phyloP scores from a whole-genome alignment of 495 filamentous ascomycete species.

The Rhizodiscina lignyota region DNA sequence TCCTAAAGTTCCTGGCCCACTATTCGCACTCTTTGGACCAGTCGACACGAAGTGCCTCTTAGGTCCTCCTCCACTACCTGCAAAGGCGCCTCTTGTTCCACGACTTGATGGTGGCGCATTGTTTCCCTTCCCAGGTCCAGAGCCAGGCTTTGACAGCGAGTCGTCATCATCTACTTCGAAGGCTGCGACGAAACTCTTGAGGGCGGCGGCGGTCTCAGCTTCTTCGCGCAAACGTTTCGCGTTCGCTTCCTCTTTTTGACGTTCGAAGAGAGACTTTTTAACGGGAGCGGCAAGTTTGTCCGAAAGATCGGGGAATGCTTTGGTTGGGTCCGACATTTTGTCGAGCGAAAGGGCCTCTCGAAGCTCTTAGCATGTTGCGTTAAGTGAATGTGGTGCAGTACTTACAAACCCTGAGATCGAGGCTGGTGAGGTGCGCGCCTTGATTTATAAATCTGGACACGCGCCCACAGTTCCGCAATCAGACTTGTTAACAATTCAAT shows the following conservation, averaged over 20 bases:
- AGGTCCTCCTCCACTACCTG: conserved; percentile 10
- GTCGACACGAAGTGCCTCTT: conserved; percentile 8
- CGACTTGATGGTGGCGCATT: conserved; percentile 29
- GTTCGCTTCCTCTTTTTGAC: conserved; percentile 82
- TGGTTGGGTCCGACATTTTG: conserved; percentile 13
- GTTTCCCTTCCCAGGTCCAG: conserved; percentile 10
- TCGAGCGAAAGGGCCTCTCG: too few relatives aligned
- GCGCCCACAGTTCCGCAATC: too few relatives aligned
- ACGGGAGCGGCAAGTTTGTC: conserved; percentile 68
- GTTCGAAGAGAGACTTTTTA: conserved; percentile 85
- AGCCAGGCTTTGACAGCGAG: conserved; percentile 15
- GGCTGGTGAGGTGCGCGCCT: too few relatives aligned
- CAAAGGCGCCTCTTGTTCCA: conserved; percentile 14
- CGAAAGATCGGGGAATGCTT: conserved; percentile 66
- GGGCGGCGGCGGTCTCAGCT: conserved; percentile 78
- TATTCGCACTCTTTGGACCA: conserved; percentile 23
- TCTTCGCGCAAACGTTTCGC: conserved; percentile 66
- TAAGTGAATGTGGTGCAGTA: too few relatives aligned
- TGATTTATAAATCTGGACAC: too few relatives aligned
- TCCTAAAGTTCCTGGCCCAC: conserved; percentile 63
- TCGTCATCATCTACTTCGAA: conserved; percentile 57
- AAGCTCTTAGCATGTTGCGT: too few relatives aligned
- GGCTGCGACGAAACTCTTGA: conserved; percentile 79
- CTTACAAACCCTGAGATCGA: too few relatives aligned
- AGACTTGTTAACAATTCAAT: too few relatives aligned